Evolutionary conservation across 2,329 filamentous ascomycete genomes (phyloP), one percentile per base, ranked within the genome.

Genomic region (Hypoxylon sp.): DNA sequence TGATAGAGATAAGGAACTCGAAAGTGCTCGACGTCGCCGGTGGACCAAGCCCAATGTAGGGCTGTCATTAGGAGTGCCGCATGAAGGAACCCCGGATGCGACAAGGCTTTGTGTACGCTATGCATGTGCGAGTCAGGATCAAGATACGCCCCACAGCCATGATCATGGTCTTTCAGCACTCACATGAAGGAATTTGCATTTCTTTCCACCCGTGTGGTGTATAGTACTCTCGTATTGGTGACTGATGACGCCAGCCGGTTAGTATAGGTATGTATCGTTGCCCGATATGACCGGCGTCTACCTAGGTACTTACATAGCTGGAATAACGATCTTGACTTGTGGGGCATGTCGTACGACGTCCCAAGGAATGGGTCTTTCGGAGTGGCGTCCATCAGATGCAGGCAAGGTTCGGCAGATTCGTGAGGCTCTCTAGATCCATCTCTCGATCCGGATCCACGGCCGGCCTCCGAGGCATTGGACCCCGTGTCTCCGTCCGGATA

Each of bases 41-140:
- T 81, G 47, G 79, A 76, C 80, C 80, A 82, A 22, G 79, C 78
- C 79, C 79, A 81, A 53, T 82, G 80, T 53, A 80, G 77, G 22
- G 79, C 78, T 19, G 80, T 81, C 64, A 82, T 74, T 64, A 81
- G 77, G 49, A 82, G 70, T 22, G 79, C 80, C 65, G 79, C 80
- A 64, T 82, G 79, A 66, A 82, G 79, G 59, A 81, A 80, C 2
- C 80, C 80, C 1, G 78, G 79, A 58, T 81, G 79, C 47, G 79
- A 76, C 52, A 82, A 75, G 15, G 80, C 79, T 65, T 77, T 76
- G 62, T 79, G 77, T 43, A 82, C 78, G 41, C 79, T 82, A 62
- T 20, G 32, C 24, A 41, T 24, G 22, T 50, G 19, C 51, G 60
- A 62, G 71, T 66, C 41, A 68, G 65, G 56, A n/a, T 41, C 13